Conservation (phyloP, 2,329 filamentous ascomycete species). For the Fusarium heterosporum region DNA sequence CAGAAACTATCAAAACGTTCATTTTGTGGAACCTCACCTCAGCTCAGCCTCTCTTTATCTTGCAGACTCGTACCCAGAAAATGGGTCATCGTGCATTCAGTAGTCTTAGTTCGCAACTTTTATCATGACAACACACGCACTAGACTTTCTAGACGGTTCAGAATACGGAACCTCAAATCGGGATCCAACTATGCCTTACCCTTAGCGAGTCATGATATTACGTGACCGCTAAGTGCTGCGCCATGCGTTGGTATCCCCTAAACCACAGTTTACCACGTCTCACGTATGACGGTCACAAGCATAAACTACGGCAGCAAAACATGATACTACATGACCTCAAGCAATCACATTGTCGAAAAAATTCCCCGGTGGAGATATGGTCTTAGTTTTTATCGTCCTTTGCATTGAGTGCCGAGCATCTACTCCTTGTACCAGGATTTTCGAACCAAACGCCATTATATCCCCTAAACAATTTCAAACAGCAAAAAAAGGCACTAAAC, state of each 20-base stretch:
- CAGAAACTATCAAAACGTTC: slow-evolving; percentile 14
- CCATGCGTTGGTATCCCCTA: slow-evolving; percentile 7
- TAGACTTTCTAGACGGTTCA: slow-evolving; percentile 34
- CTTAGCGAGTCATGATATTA: slow-evolving; percentile 21
- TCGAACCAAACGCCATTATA: slow-evolving; percentile 48
- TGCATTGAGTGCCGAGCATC: slow-evolving; percentile 48
- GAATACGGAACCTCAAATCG: slow-evolving; percentile 24
- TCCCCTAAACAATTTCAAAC: slow-evolving; percentile 39
- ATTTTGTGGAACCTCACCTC: slow-evolving; percentile 31
- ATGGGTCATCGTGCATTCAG: slow-evolving; percentile 37
- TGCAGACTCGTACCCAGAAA: slow-evolving; percentile 16
- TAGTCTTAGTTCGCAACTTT: slow-evolving; percentile 16
- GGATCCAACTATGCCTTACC: slow-evolving; percentile 15
- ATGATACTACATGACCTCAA: slow-evolving; percentile 5
- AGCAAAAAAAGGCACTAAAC: slow-evolving; percentile 41
- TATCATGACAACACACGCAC: slow-evolving; percentile 38
- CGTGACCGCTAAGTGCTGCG: slow-evolving; percentile 19
- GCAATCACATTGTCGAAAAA: slow-evolving; percentile 6
- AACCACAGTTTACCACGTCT: slow-evolving; percentile 14
- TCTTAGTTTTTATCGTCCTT: slow-evolving; percentile 44
- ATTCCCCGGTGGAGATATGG: slow-evolving; percentile 5
- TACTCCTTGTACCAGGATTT: slow-evolving; percentile 47
- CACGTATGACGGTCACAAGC: slow-evolving; percentile 20
- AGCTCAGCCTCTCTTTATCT: slow-evolving; percentile 10
- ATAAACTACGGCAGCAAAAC: slow-evolving; percentile 20